Percentiles rank a stretch among this genome's conserved stretches.
These are phyloP conservation scores for Fusarium virguliforme DNA, from an alignment of 2,329 filamentous ascomycete genomes.

Conservation along the genomic window DNA sequence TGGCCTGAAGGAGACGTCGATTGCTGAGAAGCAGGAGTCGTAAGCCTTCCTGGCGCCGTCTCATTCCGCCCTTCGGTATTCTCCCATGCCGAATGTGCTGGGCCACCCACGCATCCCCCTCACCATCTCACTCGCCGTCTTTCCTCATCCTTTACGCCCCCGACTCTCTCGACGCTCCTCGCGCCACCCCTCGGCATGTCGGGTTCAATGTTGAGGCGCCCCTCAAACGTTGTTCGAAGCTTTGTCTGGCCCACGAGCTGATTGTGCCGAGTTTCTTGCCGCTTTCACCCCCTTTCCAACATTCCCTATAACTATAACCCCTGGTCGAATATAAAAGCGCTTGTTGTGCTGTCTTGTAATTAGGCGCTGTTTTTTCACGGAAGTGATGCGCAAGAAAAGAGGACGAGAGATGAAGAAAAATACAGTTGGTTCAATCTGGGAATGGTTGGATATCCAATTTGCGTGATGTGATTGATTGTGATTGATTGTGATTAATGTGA, in stretches of 20 bases:
- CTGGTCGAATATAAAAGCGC: slow-evolving; percentile 51
- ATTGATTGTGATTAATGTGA: not conserved
- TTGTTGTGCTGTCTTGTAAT: slow-evolving; percentile 51
- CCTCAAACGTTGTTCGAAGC: slow-evolving; percentile 31
- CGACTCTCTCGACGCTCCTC: slow-evolving; percentile 24
- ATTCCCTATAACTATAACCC: slow-evolving; percentile 23
- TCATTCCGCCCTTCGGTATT: slow-evolving; percentile 30
- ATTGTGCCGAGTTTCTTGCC: slow-evolving; percentile 20
- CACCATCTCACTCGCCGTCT: slow-evolving; percentile 10
- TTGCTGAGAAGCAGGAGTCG: slow-evolving; percentile 69
- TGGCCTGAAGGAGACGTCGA: slow-evolving; percentile 67
- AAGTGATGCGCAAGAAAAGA: slow-evolving; percentile 45
- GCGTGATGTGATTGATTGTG: slow-evolving; percentile 31
- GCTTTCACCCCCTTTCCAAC: slow-evolving; percentile 6
- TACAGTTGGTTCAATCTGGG: slow-evolving; percentile 43
- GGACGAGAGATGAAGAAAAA: slow-evolving; percentile 38
- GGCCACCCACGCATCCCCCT: slow-evolving; percentile 24
- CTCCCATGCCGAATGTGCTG: slow-evolving; percentile 32
- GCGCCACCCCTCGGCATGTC: slow-evolving; percentile 29
- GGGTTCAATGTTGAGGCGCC: slow-evolving; percentile 26
- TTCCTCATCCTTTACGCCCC: slow-evolving; percentile 19
- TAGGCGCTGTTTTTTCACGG: slow-evolving; percentile 45
- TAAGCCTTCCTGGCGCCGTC: slow-evolving; percentile 47
- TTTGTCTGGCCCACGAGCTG: slow-evolving; percentile 29
- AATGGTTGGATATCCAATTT: slow-evolving; percentile 13